These are phyloP conservation scores for Aspergillus luchuensis DNA, from an alignment of 2,329 filamentous ascomycete genomes.

Conservation along the genomic window DNA sequence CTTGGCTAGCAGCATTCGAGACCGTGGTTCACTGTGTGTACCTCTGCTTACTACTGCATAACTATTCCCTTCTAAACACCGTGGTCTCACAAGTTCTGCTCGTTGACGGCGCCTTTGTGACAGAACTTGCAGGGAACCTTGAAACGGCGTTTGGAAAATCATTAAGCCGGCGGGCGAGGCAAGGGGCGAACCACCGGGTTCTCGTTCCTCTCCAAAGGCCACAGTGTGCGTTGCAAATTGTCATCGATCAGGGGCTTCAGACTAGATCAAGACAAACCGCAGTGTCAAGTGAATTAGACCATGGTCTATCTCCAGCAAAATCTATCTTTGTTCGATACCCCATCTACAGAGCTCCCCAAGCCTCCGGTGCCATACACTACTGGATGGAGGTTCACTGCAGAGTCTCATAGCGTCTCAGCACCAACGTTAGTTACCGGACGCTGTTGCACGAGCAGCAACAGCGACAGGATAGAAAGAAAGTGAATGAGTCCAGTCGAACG, in stretches of 20 bases:
- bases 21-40: too few relatives aligned
- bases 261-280: neutral
- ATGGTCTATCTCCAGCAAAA: slow-evolving; percentile 2
- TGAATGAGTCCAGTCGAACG: slow-evolving; percentile 17
- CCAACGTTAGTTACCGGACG: slow-evolving; percentile 18
- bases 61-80: too few relatives aligned
- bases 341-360: slow-evolving; percentile 18
- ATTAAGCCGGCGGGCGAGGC: neutral
- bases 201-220: neutral
- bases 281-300: neutral
- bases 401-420: slow-evolving; percentile 19
- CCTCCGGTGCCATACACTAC: slow-evolving; percentile 20
- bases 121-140: neutral
- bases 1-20: too few relatives aligned
- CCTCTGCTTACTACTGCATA: too few relatives aligned
- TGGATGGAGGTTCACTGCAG: slow-evolving; percentile 23
- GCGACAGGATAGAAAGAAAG: slow-evolving; percentile 19
- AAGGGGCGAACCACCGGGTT: slow-evolving; percentile 1
- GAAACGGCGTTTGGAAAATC: slow-evolving; percentile 4
- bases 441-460: slow-evolving; percentile 17
- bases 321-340: slow-evolving; percentile 4
- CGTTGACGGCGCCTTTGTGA: neutral
- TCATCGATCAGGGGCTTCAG: neutral
- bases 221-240: neutral
- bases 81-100: neutral